phyloP scores from a whole-genome alignment of 176 grass and related monocot species.

The Zea mays region Zm-B73-REFERENCE-NAM-5.0 NC_050097.1:66878501-66879000 shows the following conservation, averaged over 20 bases:
- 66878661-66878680: background rate
- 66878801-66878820: conserved; percentile 10
- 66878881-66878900: conserved; percentile 65
- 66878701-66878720: background rate
- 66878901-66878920: conserved; percentile 66
- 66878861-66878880: conserved; percentile 37
- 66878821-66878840: conserved; percentile 16
- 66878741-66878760: background rate
- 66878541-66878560: background rate
- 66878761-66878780: background rate
- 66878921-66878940: conserved; percentile 87
- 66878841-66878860: conserved; percentile 23
- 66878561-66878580: conserved; percentile 3
- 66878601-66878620: background rate
- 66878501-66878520: background rate
- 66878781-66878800: background rate
- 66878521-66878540: background rate
- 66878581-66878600: background rate
- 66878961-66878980: conserved; percentile 70
- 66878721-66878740: background rate
- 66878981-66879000: conserved; percentile 33
- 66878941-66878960: conserved; percentile 92
- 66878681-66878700: background rate
- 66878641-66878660: background rate
- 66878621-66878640: background rate